Base-by-base conservation (phyloP, 1,284 basidiomycete genomes). In the Ustilago cynodontis region DNA sequence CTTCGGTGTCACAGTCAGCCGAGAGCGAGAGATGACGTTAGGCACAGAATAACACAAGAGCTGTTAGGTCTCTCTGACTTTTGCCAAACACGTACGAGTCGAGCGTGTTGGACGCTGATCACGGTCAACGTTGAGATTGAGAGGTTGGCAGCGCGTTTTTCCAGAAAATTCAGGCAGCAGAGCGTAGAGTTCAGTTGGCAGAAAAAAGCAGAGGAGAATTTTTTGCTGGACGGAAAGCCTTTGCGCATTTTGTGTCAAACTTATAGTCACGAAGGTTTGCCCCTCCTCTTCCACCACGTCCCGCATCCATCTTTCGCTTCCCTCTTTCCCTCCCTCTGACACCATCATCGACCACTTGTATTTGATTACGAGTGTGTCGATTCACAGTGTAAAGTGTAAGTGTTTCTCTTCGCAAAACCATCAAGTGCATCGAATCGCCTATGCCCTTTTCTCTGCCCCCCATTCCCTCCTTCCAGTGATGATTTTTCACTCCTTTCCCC, bases 401-500 rank as follows among this genome's bases (percentile, higher is more conserved):
- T 72, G 5, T 50, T n/a, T 54, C n/a, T 16, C 20, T 28, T 33
- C 9, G 41, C 39, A 39, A n/a, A 56, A 22, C 47, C 35, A 28
- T 26, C 26, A 24, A 49, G 45, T 33, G 39, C 55, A 57, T 9
- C 18, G 2, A 11, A 0, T 29, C 26, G 33, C 31, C 59, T 31
- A 29, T 50, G 22, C 47, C 60, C 16, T 35, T 35, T n/a, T 20
- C 53, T 28, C 24, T 16, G 5, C n/a, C 53, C 16, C 22, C 62
- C 58, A 31, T 1, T 20, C 58, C 35, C 31, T 24, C 26, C 35
- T 66, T 71, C 75, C 71, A 71, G 55, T 66, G 77, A 79, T 74
- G 74, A 74, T 70, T 77, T 77, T 77, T 58, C 26, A 71, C 78
- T 85, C 83, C 83, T 85, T 85, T 85, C 83, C 83, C 83, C 83